phyloP scores from a whole-genome alignment of 345 rosid genomes.

The Draba incana region DNA sequence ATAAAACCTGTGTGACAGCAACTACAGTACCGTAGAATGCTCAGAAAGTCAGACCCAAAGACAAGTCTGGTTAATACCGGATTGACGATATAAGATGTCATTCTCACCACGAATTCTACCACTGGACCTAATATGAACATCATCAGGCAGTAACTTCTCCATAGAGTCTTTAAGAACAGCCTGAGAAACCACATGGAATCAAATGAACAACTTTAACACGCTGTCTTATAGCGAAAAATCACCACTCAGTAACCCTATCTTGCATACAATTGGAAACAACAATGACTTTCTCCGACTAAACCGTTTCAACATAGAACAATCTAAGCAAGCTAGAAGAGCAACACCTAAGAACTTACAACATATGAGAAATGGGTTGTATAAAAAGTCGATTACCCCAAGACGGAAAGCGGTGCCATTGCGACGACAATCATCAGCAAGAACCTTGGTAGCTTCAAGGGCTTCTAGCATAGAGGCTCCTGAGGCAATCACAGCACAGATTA shows the following conservation, averaged over 20 bases:
- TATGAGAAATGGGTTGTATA: background rate
- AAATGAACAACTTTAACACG: slow-evolving; percentile 3
- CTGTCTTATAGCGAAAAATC: background rate
- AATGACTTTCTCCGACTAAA: background rate
- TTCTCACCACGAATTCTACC: slow-evolving; percentile 92
- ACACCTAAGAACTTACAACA: slow-evolving; percentile 11
- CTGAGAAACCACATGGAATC: slow-evolving; percentile 40
- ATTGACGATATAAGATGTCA: slow-evolving; percentile 4
- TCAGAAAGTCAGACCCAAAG: slow-evolving; percentile 19
- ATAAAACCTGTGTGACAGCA: slow-evolving; percentile 91
- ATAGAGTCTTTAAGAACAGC: slow-evolving; percentile 82
- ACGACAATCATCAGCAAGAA: slow-evolving; percentile 76
- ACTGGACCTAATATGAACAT: slow-evolving; percentile 73
- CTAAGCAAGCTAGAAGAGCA: slow-evolving; percentile 17
- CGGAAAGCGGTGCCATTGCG: slow-evolving; percentile 89
- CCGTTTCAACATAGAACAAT: background rate
- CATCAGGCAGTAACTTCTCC: slow-evolving; percentile 74
- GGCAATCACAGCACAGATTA: slow-evolving; percentile 80
- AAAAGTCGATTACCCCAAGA: slow-evolving; percentile 65
- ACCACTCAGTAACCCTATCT: background rate
- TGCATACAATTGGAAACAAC: background rate
- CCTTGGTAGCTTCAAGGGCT: slow-evolving; percentile 70
- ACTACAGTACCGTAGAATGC: slow-evolving; percentile 51
- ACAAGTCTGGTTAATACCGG: background rate
- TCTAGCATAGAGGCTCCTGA: slow-evolving; percentile 80